Evolutionary conservation across 2,329 filamentous ascomycete genomes (phyloP).

Genomic region (Conoideocrella luteorostrata): DNA sequence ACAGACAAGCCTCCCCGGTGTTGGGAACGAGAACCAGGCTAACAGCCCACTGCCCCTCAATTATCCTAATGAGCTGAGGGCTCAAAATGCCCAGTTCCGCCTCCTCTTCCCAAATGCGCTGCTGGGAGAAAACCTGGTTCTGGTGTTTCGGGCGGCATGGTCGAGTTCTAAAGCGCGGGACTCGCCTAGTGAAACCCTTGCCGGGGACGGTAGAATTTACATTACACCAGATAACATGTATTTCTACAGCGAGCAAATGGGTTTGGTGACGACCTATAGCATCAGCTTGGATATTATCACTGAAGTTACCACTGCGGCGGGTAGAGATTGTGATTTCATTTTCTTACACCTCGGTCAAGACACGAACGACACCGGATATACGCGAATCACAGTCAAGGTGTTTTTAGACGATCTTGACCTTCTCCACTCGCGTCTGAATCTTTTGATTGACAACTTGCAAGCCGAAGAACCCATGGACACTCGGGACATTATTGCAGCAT

Average conservation of each 20-base stretch:
- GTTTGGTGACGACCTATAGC: slow-evolving; percentile 76
- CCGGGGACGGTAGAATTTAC: slow-evolving; percentile 69
- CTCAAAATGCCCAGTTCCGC: slow-evolving; percentile 89
- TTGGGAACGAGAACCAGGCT: slow-evolving; percentile 17
- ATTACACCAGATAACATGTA: slow-evolving; percentile 84
- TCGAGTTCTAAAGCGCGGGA: slow-evolving; percentile 41
- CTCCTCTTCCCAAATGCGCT: slow-evolving; percentile 80
- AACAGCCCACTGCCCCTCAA: slow-evolving; percentile 59
- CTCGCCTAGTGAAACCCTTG: slow-evolving; percentile 40
- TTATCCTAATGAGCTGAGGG: slow-evolving; percentile 75
- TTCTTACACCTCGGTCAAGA: slow-evolving; percentile 70
- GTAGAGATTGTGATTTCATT: slow-evolving; percentile 87
- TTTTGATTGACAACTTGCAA: slow-evolving; percentile 73
- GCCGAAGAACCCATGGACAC: slow-evolving; percentile 63
- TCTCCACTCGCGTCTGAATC: slow-evolving; percentile 77
- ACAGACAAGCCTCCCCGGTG: slow-evolving; percentile 20
- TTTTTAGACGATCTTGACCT: slow-evolving; percentile 84
- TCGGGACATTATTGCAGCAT: slow-evolving; percentile 61
- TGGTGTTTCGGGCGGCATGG: slow-evolving; percentile 94
- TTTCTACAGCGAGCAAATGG: slow-evolving; percentile 94
- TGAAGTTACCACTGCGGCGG: slow-evolving; percentile 84
- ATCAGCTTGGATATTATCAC: slow-evolving; percentile 70
- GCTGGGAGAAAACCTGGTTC: slow-evolving; percentile 71
- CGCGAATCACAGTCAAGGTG: slow-evolving; percentile 79
- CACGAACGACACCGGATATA: slow-evolving; percentile 55